Evolutionary conservation across 495 filamentous ascomycete species (phyloP).

Genomic region (Cudoniella acicularis): DNA sequence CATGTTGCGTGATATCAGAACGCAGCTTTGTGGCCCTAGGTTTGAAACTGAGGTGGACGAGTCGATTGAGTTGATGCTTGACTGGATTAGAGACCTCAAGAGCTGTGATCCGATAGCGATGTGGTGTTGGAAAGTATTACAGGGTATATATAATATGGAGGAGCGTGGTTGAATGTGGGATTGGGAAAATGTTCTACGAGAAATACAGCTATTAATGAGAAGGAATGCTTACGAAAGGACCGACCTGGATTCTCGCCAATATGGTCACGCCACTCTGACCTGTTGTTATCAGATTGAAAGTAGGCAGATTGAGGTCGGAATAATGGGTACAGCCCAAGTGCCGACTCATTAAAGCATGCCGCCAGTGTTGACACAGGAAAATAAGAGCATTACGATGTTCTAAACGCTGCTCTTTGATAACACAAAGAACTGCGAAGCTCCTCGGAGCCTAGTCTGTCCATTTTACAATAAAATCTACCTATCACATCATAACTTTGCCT

Average conservation of each 20-base stretch:
- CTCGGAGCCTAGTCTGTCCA: not conserved
- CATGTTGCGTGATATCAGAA: slow-evolving; percentile 41
- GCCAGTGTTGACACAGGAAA: not conserved
- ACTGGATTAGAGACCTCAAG: slow-evolving; percentile 53
- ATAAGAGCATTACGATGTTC: no score
- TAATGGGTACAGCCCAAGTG: no score
- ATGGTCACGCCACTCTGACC: no score
- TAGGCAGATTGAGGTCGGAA: no score
- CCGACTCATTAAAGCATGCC: no score
- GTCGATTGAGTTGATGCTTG: slow-evolving; percentile 45
- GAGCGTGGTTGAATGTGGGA: not conserved
- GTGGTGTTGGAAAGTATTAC: slow-evolving; percentile 51
- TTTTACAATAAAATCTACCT: not conserved
- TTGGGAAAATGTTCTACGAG: no score
- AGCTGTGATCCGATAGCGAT: slow-evolving; percentile 40
- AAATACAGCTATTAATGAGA: no score
- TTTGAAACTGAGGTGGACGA: slow-evolving; percentile 45
- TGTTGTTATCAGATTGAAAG: no score
- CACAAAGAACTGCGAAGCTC: not conserved
- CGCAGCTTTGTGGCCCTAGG: slow-evolving; percentile 36
- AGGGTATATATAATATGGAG: slow-evolving; percentile 31
- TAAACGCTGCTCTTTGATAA: no score
- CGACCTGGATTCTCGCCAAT: no score
- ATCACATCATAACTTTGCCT: slow-evolving; percentile 49
- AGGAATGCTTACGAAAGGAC: no score